Conservation (phyloP, 2,329 filamentous ascomycete species). For the Neonectria neomacrospora region DNA sequence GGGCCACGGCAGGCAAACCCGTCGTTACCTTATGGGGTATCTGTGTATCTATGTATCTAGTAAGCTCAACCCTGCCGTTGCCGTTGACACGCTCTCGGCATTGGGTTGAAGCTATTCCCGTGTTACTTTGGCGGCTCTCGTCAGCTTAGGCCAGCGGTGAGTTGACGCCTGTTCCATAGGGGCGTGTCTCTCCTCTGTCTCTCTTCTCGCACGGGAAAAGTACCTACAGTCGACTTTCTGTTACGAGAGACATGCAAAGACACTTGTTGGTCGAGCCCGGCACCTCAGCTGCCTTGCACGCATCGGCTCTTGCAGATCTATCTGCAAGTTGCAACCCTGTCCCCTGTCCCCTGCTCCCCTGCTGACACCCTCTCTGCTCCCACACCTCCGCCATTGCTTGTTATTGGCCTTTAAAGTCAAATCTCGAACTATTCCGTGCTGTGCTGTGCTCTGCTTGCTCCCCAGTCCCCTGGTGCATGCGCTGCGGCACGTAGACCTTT, state of each 20-base stretch:
- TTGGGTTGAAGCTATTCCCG: neutral
- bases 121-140: neutral
- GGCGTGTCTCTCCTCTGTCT: neutral
- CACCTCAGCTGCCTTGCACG: neutral
- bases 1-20: neutral
- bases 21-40: too few relatives aligned
- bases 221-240: neutral
- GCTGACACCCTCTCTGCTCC: neutral
- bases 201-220: neutral
- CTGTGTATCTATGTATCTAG: too few relatives aligned
- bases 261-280: neutral
- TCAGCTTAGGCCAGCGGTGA: neutral
- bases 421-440: neutral
- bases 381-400: neutral
- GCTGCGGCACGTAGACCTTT: neutral
- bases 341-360: neutral
- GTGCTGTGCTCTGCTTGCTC: neutral
- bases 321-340: neutral
- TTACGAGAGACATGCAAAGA: too few relatives aligned
- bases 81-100: neutral
- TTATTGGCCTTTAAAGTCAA: neutral
- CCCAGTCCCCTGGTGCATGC: neutral
- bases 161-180: neutral
- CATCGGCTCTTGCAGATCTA: constrained; percentile 6
- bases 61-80: neutral